These are phyloP conservation scores for Citrus inodora DNA, from an alignment of 345 rosid genomes.

Conservation along the genomic window DNA sequence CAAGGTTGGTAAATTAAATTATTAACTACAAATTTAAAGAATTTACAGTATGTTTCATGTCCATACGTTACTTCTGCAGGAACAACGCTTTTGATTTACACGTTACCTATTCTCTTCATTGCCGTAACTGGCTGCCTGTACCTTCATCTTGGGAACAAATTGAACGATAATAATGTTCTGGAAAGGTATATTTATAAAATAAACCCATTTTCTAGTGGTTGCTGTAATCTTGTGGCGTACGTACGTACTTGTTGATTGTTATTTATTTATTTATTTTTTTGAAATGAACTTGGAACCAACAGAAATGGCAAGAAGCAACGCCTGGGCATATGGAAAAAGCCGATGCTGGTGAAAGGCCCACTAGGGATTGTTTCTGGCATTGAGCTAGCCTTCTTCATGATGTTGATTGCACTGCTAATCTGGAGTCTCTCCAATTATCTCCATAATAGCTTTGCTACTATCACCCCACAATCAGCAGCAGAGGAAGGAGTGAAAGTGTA, in stretches of 20 bases:
- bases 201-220: not conserved
- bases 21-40: not conserved
- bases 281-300: not conserved
- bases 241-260: not conserved
- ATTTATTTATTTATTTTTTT: not conserved
- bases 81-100: constrained; percentile 37
- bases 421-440: constrained; percentile 59
- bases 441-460: constrained; percentile 30
- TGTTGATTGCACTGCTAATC: constrained; percentile 64
- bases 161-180: not conserved
- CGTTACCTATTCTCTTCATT: constrained; percentile 57
- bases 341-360: constrained; percentile 77
- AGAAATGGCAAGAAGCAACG: constrained; percentile 13
- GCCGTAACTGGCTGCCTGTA: constrained; percentile 54
- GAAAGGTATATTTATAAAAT: constrained; percentile 18
- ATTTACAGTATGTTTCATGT: not conserved
- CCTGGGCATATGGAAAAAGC: constrained; percentile 35
- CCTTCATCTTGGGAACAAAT: constrained; percentile 51
- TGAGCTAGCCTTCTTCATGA: constrained; percentile 57
- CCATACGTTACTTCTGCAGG: constrained; percentile 30
- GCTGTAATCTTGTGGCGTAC: too few relatives aligned
- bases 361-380: constrained; percentile 69
- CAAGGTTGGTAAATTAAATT: constrained; percentile 38
- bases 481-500: constrained; percentile 40
- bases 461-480: constrained; percentile 41